A percentile compares a stretch with the other conserved stretches of the same genome.
Conservation (phyloP, 768 basidiomycete genomes). For the Lentinula aciculospora region DNA sequence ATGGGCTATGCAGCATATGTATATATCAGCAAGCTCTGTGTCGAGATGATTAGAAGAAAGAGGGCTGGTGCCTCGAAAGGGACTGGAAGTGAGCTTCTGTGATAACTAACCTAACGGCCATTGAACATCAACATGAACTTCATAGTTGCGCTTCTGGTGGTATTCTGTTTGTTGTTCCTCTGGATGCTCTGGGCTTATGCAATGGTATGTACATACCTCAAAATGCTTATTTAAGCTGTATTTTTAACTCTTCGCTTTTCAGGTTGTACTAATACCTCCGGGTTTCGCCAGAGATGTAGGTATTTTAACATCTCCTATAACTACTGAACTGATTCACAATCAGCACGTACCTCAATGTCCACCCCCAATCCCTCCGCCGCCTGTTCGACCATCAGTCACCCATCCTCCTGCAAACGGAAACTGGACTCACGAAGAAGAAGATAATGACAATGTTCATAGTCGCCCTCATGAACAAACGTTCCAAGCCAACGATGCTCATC, state of each 20-base stretch:
- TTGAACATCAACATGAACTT: not conserved
- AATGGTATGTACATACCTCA: conserved; percentile 39
- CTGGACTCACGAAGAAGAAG: conserved; percentile 9
- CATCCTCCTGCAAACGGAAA: not conserved
- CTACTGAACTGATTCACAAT: not conserved
- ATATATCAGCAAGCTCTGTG: conserved; percentile 66
- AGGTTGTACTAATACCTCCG: conserved; percentile 65
- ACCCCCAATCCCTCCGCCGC: conserved; percentile 4
- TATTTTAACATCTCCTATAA: conserved; percentile 1
- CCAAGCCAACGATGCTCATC: not conserved
- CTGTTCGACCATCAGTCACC: not conserved
- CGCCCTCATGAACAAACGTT: conserved; percentile 36
- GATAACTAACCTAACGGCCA: not conserved
- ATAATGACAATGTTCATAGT: conserved; percentile 35
- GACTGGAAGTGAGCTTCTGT: conserved; percentile 58
- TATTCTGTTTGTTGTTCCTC: conserved; percentile 58
- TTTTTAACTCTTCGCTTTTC: not conserved
- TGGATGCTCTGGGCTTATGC: conserved; percentile 78
- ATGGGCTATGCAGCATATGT: conserved; percentile 72
- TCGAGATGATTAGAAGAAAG: conserved; percentile 57
- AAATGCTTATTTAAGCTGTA: conserved; percentile 1
- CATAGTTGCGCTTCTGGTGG: conserved; percentile 60
- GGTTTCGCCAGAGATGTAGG: conserved; percentile 66
- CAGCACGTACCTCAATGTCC: conserved; percentile 22
- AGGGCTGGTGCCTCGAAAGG: conserved; percentile 40